Conservation (phyloP, 371 early-diverging fungal species). For the Mortierella sp. region DNA sequence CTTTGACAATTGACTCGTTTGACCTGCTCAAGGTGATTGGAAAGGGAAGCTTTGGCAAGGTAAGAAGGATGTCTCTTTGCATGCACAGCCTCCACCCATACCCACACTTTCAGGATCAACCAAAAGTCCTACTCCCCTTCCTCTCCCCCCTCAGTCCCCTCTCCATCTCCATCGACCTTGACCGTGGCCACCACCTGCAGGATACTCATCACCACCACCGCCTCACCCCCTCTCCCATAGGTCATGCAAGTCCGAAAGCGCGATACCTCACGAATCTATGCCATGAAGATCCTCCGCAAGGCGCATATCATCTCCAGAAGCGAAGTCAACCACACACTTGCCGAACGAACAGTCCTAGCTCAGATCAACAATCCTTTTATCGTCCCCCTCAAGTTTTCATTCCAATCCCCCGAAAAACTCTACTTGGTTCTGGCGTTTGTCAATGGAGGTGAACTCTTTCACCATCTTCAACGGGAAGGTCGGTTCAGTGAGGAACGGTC, state of each 20-base stretch:
- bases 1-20: conserved; percentile 90
- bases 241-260: conserved; percentile 96
- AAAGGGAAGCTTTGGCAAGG: conserved; percentile 97
- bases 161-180: background rate
- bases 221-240: conserved; percentile 29
- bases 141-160: background rate
- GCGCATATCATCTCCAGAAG: conserved; percentile 92
- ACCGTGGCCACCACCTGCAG: background rate
- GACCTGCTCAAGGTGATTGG: conserved; percentile 96
- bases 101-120: no score
- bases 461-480: conserved; percentile 86
- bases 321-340: conserved; percentile 88
- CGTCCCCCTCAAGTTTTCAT: conserved; percentile 87
- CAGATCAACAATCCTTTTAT: conserved; percentile 89
- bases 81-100: background rate
- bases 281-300: conserved; percentile 97
- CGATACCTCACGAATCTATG: conserved; percentile 95
- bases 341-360: conserved; percentile 91
- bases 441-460: conserved; percentile 95
- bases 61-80: conserved; percentile 25
- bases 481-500: conserved; percentile 75
- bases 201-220: background rate
- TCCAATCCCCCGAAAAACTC: conserved; percentile 89
- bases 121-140: background rate
- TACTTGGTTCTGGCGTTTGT: conserved; percentile 93